Evolutionary conservation across 169 alveolate species (phyloP), one percentile per base, ranked within the genome.

Genomic region (Cryptosporidium meleagridis): DNA sequence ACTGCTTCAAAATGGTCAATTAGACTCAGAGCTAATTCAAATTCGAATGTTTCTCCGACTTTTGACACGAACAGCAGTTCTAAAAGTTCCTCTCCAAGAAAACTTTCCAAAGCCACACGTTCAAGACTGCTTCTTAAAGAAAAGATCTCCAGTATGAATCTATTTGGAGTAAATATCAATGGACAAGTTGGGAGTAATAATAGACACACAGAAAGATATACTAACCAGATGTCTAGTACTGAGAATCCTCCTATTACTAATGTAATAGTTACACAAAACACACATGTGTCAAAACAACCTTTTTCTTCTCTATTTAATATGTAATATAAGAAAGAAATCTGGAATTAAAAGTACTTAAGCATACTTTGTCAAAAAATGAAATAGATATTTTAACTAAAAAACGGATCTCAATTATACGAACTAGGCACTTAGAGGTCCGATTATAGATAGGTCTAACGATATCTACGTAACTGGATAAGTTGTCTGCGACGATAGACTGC

Each of bases 401-500:
- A 31, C 72, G 52, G 72, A 65, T 29, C 41, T 65, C 72, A 33
- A 37, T 21, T 18, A 14, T 31, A 31, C 72, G 18, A 65, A 29
- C 35, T 55, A 23, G 72, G 51, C 52, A 65, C 33, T 65, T 37
- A 31, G 52, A 65, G 23, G 33, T 65, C 72, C 72, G 72, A 37
- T n/a, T 65, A 65, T 35, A 31, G 51, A 33, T 35, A 8, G 41
- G 92, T 45, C 97, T 96, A 98, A 93, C 99, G 93, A 95, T 95
- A 97, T 85, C 99, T 96, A 95, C 98, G 95, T 92, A 98, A 96
- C 75, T 96, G 98, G 85, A 97, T 95, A 67, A 94, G 93, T 91
- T 97, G 98, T 92, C 99, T 95, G 91, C 99, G 95, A 92, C 92
- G 93, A 98, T 98, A 97, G 94, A 95, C 96, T 75, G 99, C 99